Conservation (phyloP, 2,329 filamentous ascomycete species). For the Alternaria viburni region DNA sequence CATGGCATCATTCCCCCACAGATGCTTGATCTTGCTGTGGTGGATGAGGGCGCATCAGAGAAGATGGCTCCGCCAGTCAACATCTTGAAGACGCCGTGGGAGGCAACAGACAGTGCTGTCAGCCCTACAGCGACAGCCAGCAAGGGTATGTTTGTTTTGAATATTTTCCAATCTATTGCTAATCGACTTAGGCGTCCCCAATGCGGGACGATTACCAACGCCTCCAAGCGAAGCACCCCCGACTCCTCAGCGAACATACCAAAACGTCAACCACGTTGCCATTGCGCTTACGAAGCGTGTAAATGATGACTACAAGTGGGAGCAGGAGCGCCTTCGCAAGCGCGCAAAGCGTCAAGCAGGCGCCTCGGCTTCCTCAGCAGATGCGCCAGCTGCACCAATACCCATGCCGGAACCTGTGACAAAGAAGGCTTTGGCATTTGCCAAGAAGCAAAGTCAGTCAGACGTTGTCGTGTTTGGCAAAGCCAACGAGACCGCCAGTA, state of each 20-base stretch:
- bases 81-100: slow-evolving; percentile 48
- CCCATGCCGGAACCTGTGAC: slow-evolving; percentile 61
- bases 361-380: slow-evolving; percentile 33
- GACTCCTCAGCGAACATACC: slow-evolving; percentile 56
- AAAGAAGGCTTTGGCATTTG: slow-evolving; percentile 86
- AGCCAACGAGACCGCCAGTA: slow-evolving; percentile 83
- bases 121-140: slow-evolving; percentile 59
- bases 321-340: slow-evolving; percentile 66
- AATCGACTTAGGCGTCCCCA: slow-evolving; percentile 37
- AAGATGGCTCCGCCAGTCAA: slow-evolving; percentile 48
- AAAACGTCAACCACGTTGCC: slow-evolving; percentile 66
- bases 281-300: slow-evolving; percentile 49
- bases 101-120: slow-evolving; percentile 57
- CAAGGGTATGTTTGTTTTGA: slow-evolving; percentile 31
- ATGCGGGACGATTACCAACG: slow-evolving; percentile 52
- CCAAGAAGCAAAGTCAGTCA: slow-evolving; percentile 73
- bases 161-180: not conserved
- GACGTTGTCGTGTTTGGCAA: slow-evolving; percentile 81
- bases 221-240: slow-evolving; percentile 56
- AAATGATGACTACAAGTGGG: slow-evolving; percentile 67
- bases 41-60: slow-evolving; percentile 53
- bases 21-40: slow-evolving; percentile 73
- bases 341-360: slow-evolving; percentile 51
- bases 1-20: slow-evolving; percentile 80
- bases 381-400: slow-evolving; percentile 32